phyloP scores from a whole-genome alignment of 495 filamentous ascomycete genomes.

The Tuber microsphaerosporum region DNA sequence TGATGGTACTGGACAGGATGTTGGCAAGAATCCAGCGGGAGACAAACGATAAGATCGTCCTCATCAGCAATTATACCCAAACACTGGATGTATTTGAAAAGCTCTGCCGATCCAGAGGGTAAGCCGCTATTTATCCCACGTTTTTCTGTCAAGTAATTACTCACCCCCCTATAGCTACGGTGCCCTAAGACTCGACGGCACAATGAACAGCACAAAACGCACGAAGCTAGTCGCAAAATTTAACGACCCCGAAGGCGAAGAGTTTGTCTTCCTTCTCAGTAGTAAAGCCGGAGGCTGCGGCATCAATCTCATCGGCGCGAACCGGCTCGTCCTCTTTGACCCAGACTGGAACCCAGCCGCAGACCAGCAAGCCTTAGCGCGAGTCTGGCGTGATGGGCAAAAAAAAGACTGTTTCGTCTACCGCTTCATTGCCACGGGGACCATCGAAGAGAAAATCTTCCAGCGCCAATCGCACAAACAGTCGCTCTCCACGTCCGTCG shows the following conservation, averaged over 20 bases:
- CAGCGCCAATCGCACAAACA: conserved; percentile 98
- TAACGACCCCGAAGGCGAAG: conserved; percentile 83
- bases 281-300: conserved; percentile 95
- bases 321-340: conserved; percentile 93
- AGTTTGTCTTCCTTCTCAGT: conserved; percentile 93
- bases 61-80: conserved; percentile 97
- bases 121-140: not conserved
- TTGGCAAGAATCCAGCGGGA: conserved; percentile 90
- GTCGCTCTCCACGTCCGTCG: conserved; percentile 91
- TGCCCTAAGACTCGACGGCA: conserved; percentile 81
- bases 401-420: conserved; percentile 99
- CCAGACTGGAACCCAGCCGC: conserved; percentile 99
- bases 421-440: conserved; percentile 94
- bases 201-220: conserved; percentile 94
- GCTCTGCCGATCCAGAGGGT: conserved; percentile 66
- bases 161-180: conserved; percentile 56
- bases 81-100: conserved; percentile 92
- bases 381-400: conserved; percentile 97
- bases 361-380: conserved; percentile 92
- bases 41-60: conserved; percentile 98
- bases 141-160: not conserved
- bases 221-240: conserved; percentile 97
- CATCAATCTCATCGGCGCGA: conserved; percentile 93
- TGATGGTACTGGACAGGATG: conserved; percentile 98
- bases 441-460: conserved; percentile 99